A percentile compares a stretch with the other conserved stretches of the same genome.
Evolutionary conservation across 345 rosid genomes (phyloP).

Genomic region (Brassica nigra): DNA sequence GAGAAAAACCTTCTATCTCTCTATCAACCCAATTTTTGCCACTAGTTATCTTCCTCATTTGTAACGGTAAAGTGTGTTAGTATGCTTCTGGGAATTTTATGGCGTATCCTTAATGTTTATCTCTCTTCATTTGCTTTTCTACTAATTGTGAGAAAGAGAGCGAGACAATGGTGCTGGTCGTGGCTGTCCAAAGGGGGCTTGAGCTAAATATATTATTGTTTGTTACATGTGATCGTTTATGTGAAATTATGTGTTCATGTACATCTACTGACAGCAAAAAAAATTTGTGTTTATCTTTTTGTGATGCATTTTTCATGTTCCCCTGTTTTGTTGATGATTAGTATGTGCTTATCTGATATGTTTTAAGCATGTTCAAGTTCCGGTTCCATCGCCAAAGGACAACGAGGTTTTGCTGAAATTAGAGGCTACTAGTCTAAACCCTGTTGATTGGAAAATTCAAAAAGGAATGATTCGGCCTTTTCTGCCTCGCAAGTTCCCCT

Average conservation of each 20-base stretch:
- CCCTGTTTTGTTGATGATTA: neutral
- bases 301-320: neutral
- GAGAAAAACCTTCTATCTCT: neutral
- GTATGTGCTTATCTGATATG: conserved; percentile 1
- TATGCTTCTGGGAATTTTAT: too few relatives aligned
- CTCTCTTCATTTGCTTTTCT: too few relatives aligned
- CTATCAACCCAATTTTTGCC: neutral
- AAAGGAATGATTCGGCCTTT: conserved; percentile 63
- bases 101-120: too few relatives aligned
- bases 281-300: neutral
- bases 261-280: too few relatives aligned
- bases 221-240: neutral
- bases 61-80: too few relatives aligned
- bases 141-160: neutral
- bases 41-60: too few relatives aligned
- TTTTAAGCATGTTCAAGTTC: conserved; percentile 66
- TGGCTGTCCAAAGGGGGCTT: neutral
- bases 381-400: conserved; percentile 50
- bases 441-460: conserved; percentile 73
- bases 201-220: neutral
- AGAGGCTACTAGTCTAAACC: conserved; percentile 65
- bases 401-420: conserved; percentile 61
- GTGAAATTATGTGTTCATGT: neutral
- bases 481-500: conserved; percentile 73
- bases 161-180: neutral